phyloP scores from a whole-genome alignment of 2,329 filamentous ascomycete genomes.

The Arachnopeziza araneosa region DNA sequence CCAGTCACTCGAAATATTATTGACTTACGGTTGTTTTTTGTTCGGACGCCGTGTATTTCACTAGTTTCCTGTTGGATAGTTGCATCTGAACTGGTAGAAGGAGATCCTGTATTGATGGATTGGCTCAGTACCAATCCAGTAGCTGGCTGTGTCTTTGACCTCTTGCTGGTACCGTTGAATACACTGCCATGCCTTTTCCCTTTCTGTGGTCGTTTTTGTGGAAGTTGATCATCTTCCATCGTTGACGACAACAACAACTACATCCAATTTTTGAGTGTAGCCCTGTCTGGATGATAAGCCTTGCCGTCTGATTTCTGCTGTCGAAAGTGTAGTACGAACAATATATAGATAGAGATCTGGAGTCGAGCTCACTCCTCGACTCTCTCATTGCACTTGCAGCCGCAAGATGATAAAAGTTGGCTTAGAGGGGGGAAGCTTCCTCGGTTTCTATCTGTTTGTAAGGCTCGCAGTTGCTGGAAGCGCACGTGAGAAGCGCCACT shows the following conservation, averaged over 20 bases:
- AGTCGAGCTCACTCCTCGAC: no score
- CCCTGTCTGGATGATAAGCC: not conserved
- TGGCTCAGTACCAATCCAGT: not conserved
- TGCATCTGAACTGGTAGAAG: not conserved
- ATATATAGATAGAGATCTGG: not conserved
- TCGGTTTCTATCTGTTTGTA: not conserved
- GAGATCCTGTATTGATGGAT: not conserved
- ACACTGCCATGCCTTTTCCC: not conserved
- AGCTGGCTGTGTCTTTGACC: not conserved
- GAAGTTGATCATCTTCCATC: not conserved
- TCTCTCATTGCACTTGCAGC: no score
- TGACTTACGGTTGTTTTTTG: slow-evolving; percentile 2
- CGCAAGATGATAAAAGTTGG: not conserved
- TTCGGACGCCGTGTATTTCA: not conserved
- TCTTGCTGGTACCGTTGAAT: not conserved
- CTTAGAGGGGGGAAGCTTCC: no score
- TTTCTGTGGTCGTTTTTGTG: not conserved
- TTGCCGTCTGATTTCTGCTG: not conserved
- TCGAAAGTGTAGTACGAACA: not conserved
- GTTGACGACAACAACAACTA: not conserved
- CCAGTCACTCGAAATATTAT: slow-evolving; percentile 11
- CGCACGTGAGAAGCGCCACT: not conserved
- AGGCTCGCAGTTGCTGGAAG: not conserved
- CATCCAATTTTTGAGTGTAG: not conserved
- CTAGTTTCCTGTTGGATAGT: not conserved